Evolutionary conservation across 495 filamentous ascomycete species (phyloP), one percentile per base, ranked within the genome.

Genomic region (Penicillium macrosclerotiorum): DNA sequence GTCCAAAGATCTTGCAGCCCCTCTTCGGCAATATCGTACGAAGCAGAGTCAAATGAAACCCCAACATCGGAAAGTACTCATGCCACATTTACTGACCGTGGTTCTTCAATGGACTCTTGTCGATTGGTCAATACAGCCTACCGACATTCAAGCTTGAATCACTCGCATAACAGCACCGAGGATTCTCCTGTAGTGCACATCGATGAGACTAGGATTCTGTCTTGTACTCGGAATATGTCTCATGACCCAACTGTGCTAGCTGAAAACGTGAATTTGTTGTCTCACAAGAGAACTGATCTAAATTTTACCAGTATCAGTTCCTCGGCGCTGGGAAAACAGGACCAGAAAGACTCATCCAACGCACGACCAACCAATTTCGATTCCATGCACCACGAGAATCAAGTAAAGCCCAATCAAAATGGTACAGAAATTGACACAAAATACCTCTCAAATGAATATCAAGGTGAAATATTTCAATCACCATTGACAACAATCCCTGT

Each of bases 241-340:
- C 1, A 16, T 17, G 24, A 51, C 6, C 24, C 20, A 1, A 52
- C 48, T 20, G 24, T 57, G 1, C 46, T 72, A 2, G 38, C 48
- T 8, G 50, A 55, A 4, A 69, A 65, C 16, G 41, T 45, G 0
- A 70, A 70, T 25, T 36, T 67, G 5, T 59, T 63, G 12, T 52
- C 45, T 16, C 44, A 49, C 27, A 34, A 44, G 46, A 25, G 23
- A 2, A 30, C 3, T 11, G 45, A 44, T 9, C 38, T 63, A 34
- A 31, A 38, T 39, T 37, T 13, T 8, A 4, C n/a, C 29, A 17
- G 20, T n/a, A 25, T 23, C 2, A 6, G 5, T 19, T n/a, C n/a
- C n/a, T n/a, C n/a, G n/a, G n/a, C n/a, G n/a, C n/a, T n/a, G n/a
- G n/a, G n/a, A n/a, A n/a, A n/a, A n/a, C n/a, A n/a, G n/a, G n/a